Evolutionary conservation across 257 asterid genomes (phyloP).

Genomic region (Solanum ossicruentum): DNA sequence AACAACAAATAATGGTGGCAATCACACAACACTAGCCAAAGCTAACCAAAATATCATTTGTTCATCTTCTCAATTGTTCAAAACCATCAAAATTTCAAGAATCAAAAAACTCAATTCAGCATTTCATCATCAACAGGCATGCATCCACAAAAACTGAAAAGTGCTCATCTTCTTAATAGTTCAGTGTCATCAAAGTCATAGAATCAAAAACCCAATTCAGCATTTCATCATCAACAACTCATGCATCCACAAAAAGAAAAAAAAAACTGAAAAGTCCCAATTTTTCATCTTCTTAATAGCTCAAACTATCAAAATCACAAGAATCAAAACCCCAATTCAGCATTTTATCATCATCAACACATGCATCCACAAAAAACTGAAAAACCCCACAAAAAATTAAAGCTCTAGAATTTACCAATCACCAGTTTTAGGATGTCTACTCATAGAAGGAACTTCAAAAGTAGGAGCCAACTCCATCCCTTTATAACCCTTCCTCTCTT

Average conservation of each 20-base stretch:
- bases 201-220: neutral
- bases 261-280: neutral
- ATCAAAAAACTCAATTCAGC: neutral
- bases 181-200: neutral
- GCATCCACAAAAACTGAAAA: neutral
- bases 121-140: neutral
- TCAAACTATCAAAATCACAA: neutral
- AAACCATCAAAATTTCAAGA: neutral
- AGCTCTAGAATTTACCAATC: slow-evolving; percentile 44
- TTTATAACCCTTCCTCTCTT: slow-evolving; percentile 43
- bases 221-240: neutral
- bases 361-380: too few relatives aligned
- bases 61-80: neutral
- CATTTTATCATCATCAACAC: too few relatives aligned
- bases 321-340: neutral
- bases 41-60: neutral
- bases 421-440: slow-evolving; percentile 53
- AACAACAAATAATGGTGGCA: neutral
- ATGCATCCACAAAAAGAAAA: neutral
- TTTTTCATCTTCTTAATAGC: neutral
- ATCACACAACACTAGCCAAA: neutral
- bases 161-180: neutral
- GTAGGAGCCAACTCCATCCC: slow-evolving; percentile 99
- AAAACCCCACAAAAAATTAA: neutral
- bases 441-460: slow-evolving; percentile 89